Conservation (phyloP, 352 stramenopile genomes). For the Phytophthora idaei region DNA sequence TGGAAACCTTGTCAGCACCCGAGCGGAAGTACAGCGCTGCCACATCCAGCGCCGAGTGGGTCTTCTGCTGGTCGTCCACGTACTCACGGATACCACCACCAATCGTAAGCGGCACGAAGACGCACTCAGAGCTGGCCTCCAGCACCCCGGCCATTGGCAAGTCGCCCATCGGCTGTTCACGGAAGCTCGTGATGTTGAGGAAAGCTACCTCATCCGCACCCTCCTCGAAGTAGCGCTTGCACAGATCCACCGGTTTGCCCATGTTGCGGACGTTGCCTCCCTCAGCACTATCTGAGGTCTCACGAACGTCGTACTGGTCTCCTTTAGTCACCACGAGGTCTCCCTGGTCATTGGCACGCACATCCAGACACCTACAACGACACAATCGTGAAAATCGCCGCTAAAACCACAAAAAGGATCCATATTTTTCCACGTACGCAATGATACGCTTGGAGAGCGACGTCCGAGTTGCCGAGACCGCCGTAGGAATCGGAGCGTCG, state of each 20-base stretch:
- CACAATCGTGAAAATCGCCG: slow-evolving; percentile 13
- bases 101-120: slow-evolving; percentile 98
- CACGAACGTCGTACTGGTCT: slow-evolving; percentile 98
- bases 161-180: slow-evolving; percentile 96
- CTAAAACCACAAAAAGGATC: slow-evolving; percentile 4
- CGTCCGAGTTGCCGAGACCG: slow-evolving; percentile 50
- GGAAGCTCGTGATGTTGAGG: slow-evolving; percentile 99
- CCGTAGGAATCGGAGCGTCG: slow-evolving; percentile 45
- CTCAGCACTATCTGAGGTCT: slow-evolving; percentile 67
- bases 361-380: slow-evolving; percentile 92
- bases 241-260: slow-evolving; percentile 96
- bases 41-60: slow-evolving; percentile 95
- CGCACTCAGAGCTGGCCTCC: slow-evolving; percentile 92
- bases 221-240: slow-evolving; percentile 95
- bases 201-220: slow-evolving; percentile 97
- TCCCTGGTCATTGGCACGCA: slow-evolving; percentile 95
- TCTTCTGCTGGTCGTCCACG: slow-evolving; percentile 87
- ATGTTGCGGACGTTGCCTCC: slow-evolving; percentile 97
- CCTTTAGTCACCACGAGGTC: slow-evolving; percentile 99
- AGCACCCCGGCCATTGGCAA: slow-evolving; percentile 97
- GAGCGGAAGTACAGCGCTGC: slow-evolving; percentile 96
- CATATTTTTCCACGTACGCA: slow-evolving; percentile 55
- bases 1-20: slow-evolving; percentile 98
- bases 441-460: slow-evolving; percentile 95
- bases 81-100: slow-evolving; percentile 98